Evolutionary conservation across 208 protist species (phyloP), one percentile per base, ranked within the genome.

Genomic region (Histomonas meleagridis): DNA sequence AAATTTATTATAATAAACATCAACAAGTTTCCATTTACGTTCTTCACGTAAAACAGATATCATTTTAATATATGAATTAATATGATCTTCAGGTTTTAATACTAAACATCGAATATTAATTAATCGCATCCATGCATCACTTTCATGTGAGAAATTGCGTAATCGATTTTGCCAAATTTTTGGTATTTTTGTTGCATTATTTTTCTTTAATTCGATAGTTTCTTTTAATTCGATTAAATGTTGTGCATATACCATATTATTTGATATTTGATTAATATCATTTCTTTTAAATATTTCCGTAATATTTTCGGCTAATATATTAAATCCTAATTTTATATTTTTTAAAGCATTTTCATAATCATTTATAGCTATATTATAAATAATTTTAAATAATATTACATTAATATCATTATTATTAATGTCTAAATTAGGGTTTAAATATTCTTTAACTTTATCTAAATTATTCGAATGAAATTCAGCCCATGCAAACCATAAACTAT

Each of bases 211-310:
- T n/a, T 53, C 14, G 51, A 81, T 16, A 51, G n/a, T 10, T 35
- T 81, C 70, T 32, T 81, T 46, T 51, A 81, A 51, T n/a, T 81
- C 70, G 32, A 81, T 23, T 32, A 81, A 81, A n/a, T 81, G 70
- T 51, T 81, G 70, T 12, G 40, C 18, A 32, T 32, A 32, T 32
- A 81, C 38, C 38, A 81, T 46, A 81, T 51, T 46, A 32, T 51
- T 81, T 2, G 26, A 10, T 81, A 43, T 43, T 9, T 46, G 3
- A 51, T 35, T 81, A 12, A 21, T 21, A 51, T 81, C 70, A 51
- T 16, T 81, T 4, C 70, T 43, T 53, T 81, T 35, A n/a, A 51
- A 51, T 46, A 81, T 51, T n/a, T n/a, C n/a, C 10, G 70, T 53
- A 28, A 32, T 81, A 43, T 81, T 51, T 81, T 81, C 38, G 10